Conservation (phyloP, 148 eudicot genomes). For the Chenopodium suecicum region DNA sequence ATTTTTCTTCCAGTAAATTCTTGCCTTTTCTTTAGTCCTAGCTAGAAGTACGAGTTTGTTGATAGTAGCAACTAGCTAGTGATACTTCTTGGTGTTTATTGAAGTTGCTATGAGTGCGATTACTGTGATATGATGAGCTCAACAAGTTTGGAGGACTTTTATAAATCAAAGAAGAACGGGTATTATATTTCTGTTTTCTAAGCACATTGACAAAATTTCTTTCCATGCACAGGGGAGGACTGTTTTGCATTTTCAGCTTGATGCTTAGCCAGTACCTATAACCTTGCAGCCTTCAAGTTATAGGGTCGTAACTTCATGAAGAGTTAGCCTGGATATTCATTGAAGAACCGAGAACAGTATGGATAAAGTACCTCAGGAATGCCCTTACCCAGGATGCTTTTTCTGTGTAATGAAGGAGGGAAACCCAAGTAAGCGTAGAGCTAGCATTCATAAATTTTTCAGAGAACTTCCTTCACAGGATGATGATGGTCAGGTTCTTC, state of each 20-base stretch:
- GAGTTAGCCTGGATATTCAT: constrained; percentile 3
- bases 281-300: constrained; percentile 21
- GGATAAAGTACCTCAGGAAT: constrained; percentile 73
- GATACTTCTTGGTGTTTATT: background rate
- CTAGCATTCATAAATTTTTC: constrained; percentile 82
- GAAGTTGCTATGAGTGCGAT: background rate
- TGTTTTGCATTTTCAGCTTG: constrained; percentile 5
- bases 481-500: constrained; percentile 96
- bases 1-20: background rate
- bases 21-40: constrained; percentile 1
- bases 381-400: constrained; percentile 97
- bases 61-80: background rate
- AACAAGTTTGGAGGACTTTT: background rate
- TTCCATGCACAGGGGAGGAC: background rate
- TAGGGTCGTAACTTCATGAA: constrained; percentile 14
- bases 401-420: constrained; percentile 97
- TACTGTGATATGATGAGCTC: background rate
- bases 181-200: background rate
- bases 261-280: constrained; percentile 1
- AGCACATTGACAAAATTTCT: background rate
- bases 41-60: background rate
- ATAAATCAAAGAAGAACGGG: background rate
- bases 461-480: constrained; percentile 97
- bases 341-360: constrained; percentile 28
- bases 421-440: constrained; percentile 82